Evolutionary conservation across 164 flowering plant species (phyloP), one percentile per base, ranked within the genome.

Genomic region (grape (Vitis vinifera)): DNA sequence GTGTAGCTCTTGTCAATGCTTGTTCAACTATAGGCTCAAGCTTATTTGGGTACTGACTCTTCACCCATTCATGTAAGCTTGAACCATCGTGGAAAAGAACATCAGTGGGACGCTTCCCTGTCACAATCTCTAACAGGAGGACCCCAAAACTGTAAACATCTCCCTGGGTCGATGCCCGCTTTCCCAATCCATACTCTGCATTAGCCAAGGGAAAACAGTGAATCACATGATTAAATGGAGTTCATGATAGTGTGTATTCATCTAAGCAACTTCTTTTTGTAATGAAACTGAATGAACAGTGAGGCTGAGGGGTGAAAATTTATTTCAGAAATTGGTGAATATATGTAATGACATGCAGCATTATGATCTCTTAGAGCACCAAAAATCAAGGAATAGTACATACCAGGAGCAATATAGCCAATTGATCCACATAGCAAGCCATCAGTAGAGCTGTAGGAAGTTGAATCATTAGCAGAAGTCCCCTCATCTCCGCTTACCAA

Each of bases 371-470:
- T 23, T 23, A 1, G 27, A 23, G 27, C 27, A 23, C 27, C 27
- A 37, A 37, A 37, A 37, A n/a, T 8, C 31, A 27, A 27, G 14
- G 12, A 10, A n/a, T 17, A n/a, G 9, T 47, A 66, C 79, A 3
- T 81, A 94, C 98, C 98, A 6, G 97, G 98, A 74, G 98, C 91
- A 16, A 94, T 94, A 48, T 94, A 94, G 63, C 98, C 98, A 61
- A 94, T 51, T 4, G 98, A 92, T 1, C 98, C 97, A 65, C 96
- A 88, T 29, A 94, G 68, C 74, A 94, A 73, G 61, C 92, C 97
- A 62, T 86, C 84, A 1, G 92, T 83, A 2, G 98, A 89, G 79
- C 65, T 79, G 75, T 62, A 83, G 17, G 91, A 80, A 58, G 74
- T 64, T 23, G 88, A 77, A 68, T 86, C 87, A 63, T 77, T 44